Evolutionary conservation across 768 basidiomycete genomes (phyloP).

Genomic region (Sarcodon aspratus): DNA sequence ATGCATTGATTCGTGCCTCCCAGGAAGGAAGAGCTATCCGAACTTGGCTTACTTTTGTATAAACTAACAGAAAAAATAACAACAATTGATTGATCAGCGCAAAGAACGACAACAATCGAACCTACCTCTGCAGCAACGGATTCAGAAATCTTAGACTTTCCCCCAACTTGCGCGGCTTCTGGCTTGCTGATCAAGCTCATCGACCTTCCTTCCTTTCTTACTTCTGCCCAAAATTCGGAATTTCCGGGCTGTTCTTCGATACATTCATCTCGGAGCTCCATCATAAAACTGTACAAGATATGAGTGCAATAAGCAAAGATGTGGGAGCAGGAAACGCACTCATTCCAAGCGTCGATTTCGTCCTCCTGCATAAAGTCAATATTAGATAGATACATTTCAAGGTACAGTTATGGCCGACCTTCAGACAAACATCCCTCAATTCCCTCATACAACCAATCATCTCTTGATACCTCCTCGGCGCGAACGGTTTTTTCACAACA

Average conservation of each 20-base stretch:
- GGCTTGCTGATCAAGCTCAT: conserved; percentile 50
- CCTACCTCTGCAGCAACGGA: conserved; percentile 40
- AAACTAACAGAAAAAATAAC: no score
- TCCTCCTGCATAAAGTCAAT: conserved; percentile 41
- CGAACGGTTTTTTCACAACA: conserved; percentile 62
- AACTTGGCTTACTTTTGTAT: no score
- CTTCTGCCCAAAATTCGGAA: conserved; percentile 51
- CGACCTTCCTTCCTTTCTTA: conserved; percentile 30
- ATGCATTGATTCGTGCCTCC: no score
- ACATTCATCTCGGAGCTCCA: conserved; percentile 46
- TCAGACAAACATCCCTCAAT: conserved; percentile 56
- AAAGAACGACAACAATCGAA: not conserved
- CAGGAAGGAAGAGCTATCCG: no score
- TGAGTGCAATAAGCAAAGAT: not conserved
- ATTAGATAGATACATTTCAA: not conserved
- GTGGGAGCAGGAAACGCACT: conserved; percentile 28
- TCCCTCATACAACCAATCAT: conserved; percentile 62
- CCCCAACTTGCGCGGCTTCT: conserved; percentile 53
- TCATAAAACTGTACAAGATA: conserved; percentile 41
- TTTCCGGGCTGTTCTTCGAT: conserved; percentile 42
- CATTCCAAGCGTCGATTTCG: conserved; percentile 77
- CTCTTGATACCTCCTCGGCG: conserved; percentile 51
- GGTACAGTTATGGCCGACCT: conserved; percentile 26
- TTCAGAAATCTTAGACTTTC: conserved; percentile 45
- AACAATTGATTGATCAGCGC: no score